These are phyloP conservation scores for Crithidia fasciculata DNA, from an alignment of 208 protist species.

Conservation along the genomic window DNA sequence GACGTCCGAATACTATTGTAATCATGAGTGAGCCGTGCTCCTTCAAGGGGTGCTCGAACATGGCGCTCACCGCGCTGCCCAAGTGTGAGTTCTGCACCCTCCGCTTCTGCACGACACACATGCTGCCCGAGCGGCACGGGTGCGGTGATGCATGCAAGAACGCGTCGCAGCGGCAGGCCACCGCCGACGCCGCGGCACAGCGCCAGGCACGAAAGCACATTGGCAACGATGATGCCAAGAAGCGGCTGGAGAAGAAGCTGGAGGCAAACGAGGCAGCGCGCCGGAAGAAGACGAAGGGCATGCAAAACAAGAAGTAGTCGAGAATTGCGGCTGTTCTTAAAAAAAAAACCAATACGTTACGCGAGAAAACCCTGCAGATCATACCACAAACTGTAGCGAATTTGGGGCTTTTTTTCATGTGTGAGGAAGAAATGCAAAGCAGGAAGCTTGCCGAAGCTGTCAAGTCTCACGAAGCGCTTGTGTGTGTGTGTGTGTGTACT, in stretches of 20 bases:
- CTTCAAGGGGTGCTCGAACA: conserved; percentile 34
- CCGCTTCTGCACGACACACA: conserved; percentile 77
- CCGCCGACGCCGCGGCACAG: conserved; percentile 57
- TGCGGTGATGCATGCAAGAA: conserved; percentile 78
- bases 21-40: conserved; percentile 48
- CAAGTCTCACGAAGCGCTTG: too few relatives aligned
- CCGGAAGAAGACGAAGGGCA: conserved; percentile 53
- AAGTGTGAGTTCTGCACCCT: conserved; percentile 70
- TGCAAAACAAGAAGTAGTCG: conserved; percentile 32
- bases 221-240: conserved; percentile 75
- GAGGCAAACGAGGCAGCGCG: conserved; percentile 56
- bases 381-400: too few relatives aligned
- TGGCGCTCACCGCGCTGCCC: conserved; percentile 64
- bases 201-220: conserved; percentile 64
- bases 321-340: neutral
- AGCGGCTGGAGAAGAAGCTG: conserved; percentile 60
- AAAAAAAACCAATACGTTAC: too few relatives aligned
- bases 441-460: too few relatives aligned
- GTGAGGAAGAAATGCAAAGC: too few relatives aligned
- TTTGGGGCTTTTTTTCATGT: too few relatives aligned
- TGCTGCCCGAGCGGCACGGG: conserved; percentile 87
- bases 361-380: too few relatives aligned
- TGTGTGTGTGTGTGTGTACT: too few relatives aligned
- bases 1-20: neutral
- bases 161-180: conserved; percentile 58